phyloP scores from a whole-genome alignment of 2,329 filamentous ascomycete species.

The Pseudogymnoascus sp. region DNA sequence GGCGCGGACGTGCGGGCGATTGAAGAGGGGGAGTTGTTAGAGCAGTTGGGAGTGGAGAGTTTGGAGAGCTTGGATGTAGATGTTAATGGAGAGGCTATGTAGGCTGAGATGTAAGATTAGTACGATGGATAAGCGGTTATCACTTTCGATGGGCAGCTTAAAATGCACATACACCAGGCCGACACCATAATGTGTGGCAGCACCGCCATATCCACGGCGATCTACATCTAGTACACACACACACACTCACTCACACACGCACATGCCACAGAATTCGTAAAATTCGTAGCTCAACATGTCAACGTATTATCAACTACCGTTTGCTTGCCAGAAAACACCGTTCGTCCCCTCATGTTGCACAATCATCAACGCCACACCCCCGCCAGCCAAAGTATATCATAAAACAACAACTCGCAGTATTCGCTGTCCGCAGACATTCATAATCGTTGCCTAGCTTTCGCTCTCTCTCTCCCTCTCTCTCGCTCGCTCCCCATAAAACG shows the following conservation, averaged over 20 bases:
- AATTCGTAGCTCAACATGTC: neutral
- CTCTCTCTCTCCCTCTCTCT: no score
- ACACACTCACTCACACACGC: neutral
- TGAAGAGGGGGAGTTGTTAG: conserved; percentile 13
- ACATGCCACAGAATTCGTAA: neutral
- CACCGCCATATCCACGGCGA: neutral
- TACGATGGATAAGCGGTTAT: neutral
- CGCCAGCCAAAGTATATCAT: neutral
- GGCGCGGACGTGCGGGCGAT: conserved; percentile 13
- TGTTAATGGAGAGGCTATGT: neutral
- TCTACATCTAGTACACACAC: neutral
- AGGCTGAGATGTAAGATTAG: neutral
- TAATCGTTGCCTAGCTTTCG: neutral
- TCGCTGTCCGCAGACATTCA: neutral
- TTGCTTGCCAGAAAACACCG: neutral
- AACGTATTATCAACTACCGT: neutral
- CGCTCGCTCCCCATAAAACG: neutral
- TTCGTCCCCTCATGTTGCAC: neutral
- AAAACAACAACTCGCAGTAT: neutral
- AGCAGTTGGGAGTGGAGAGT: conserved; percentile 13
- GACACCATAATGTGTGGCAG: neutral
- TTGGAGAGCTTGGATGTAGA: neutral
- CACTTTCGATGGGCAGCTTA: neutral
- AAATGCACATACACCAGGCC: neutral
- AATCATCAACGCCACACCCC: neutral